Evolutionary conservation across 495 filamentous ascomycete species (phyloP).

Genomic region (Xylaria nigripes): DNA sequence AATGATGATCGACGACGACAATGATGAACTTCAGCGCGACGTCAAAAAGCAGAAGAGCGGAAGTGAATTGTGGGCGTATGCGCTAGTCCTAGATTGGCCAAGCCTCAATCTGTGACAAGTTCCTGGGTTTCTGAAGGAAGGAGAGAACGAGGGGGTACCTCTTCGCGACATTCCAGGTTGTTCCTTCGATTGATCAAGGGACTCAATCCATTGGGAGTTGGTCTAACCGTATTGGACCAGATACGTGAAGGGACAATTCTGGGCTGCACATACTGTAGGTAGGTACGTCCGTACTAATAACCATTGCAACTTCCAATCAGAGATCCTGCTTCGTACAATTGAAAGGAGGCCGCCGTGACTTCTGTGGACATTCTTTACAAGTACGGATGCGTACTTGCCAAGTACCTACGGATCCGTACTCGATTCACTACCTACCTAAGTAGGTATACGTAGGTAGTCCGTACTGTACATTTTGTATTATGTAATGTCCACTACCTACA

Average conservation of each 20-base stretch:
- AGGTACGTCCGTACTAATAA: too few species aligned
- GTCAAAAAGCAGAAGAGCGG: constrained; percentile 11
- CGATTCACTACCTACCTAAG: too few species aligned
- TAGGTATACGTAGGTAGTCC: too few species aligned
- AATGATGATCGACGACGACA: constrained; percentile 5
- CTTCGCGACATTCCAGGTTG: background rate
- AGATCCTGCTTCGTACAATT: too few species aligned
- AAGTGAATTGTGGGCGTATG: constrained; percentile 4
- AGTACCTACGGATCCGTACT: too few species aligned
- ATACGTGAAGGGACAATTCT: too few species aligned
- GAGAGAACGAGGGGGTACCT: background rate
- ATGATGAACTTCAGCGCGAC: constrained; percentile 10
- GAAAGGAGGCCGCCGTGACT: too few species aligned
- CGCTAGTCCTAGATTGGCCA: constrained; percentile 5
- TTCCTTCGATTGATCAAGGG: background rate
- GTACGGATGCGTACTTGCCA: too few species aligned
- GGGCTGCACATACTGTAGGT: too few species aligned
- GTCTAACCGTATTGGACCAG: background rate
- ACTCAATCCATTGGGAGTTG: background rate
- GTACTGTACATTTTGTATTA: background rate
- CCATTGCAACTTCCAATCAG: too few species aligned
- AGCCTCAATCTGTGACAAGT: background rate
- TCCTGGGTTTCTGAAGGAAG: background rate
- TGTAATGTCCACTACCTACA: background rate
- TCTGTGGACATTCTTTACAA: too few species aligned